These are phyloP conservation scores for Jamesozyma rosinii DNA, from an alignment of 805 yeast genomes.

Conservation along the genomic window DNA sequence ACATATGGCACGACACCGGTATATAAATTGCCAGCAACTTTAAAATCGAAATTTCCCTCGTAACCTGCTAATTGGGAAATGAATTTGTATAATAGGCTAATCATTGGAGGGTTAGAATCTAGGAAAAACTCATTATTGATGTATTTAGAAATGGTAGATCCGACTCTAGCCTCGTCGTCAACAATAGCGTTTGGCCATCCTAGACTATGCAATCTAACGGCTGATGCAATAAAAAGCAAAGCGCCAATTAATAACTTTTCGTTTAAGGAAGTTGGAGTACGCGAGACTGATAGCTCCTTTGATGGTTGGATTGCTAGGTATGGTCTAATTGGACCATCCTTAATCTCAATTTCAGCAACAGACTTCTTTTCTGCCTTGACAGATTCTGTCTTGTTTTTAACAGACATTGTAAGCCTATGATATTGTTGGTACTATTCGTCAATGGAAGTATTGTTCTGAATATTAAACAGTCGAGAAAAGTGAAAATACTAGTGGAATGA, in stretches of 20 bases:
- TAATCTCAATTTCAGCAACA: slow-evolving; percentile 34
- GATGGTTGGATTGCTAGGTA: slow-evolving; percentile 47
- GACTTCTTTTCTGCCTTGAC: not conserved
- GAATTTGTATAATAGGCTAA: slow-evolving; percentile 64
- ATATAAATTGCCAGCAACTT: slow-evolving; percentile 51
- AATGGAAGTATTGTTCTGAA: no score
- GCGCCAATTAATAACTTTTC: slow-evolving; percentile 36
- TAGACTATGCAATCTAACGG: slow-evolving; percentile 54
- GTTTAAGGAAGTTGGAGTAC: slow-evolving; percentile 31
- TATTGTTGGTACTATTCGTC: no score
- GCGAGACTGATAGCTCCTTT: slow-evolving; percentile 31
- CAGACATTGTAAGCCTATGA: not conserved
- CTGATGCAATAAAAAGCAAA: slow-evolving; percentile 42
- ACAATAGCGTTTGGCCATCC: slow-evolving; percentile 71
- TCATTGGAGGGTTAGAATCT: slow-evolving; percentile 73
- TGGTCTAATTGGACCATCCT: slow-evolving; percentile 45
- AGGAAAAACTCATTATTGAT: slow-evolving; percentile 52
- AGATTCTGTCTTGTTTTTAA: not conserved
- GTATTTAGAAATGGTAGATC: slow-evolving; percentile 84
- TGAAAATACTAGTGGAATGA: no score
- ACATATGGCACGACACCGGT: slow-evolving; percentile 52
- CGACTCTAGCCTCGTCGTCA: slow-evolving; percentile 86
- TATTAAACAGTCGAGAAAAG: no score
- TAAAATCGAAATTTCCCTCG: slow-evolving; percentile 59
- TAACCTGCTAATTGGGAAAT: slow-evolving; percentile 59